phyloP scores from a whole-genome alignment of 345 rosid species.

The Euphorbia peplus region DNA sequence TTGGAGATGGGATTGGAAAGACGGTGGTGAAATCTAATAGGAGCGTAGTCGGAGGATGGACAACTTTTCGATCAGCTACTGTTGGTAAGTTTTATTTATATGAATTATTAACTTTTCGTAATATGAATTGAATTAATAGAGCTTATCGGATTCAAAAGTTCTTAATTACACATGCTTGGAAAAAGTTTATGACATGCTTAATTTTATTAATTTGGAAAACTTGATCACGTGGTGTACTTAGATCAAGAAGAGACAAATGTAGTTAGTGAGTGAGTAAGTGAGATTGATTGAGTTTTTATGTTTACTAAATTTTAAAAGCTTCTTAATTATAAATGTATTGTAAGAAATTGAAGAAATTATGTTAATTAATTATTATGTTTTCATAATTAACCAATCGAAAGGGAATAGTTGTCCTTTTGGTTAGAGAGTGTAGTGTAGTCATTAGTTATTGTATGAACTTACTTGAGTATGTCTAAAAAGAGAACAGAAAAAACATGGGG shows the following conservation, averaged over 20 bases:
- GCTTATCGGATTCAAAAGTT: neutral
- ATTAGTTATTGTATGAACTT: no score
- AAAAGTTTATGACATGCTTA: neutral
- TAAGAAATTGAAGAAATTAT: no score
- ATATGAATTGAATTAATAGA: no score
- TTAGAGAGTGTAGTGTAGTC: no score
- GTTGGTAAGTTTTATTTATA: conserved; percentile 52
- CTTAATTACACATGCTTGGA: neutral
- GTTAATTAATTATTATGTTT: no score
- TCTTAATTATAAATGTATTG: no score
- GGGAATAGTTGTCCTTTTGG: no score
- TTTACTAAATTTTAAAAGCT: neutral
- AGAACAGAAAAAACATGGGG: no score
- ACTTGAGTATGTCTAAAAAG: no score
- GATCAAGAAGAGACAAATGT: neutral
- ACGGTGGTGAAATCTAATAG: conserved; percentile 61
- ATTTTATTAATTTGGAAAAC: neutral
- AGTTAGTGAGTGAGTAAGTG: neutral
- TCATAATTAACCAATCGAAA: no score
- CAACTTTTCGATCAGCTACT: conserved; percentile 83
- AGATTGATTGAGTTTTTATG: neutral
- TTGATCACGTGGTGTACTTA: neutral
- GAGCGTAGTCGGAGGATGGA: conserved; percentile 60
- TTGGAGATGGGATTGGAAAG: conserved; percentile 86
- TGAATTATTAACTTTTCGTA: neutral